Conservation (phyloP, 1,139 yeast species). For the Groenewaldozyma auringiensis region DNA sequence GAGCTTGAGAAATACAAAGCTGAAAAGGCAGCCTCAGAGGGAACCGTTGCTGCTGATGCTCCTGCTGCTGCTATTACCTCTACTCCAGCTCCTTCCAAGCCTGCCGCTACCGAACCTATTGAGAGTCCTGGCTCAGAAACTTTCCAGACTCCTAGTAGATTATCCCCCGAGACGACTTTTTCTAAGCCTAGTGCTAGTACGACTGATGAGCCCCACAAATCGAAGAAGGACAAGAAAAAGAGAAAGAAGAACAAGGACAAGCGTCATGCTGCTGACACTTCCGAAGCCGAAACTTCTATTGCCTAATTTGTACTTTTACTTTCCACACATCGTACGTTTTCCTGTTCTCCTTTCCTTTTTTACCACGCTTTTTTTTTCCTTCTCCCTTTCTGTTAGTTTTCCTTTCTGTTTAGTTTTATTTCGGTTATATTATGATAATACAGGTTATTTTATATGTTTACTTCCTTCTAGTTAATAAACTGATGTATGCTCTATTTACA, state of each 20-base stretch:
- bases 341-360: neutral
- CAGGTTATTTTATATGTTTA: neutral
- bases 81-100: slow-evolving; percentile 10
- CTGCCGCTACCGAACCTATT: slow-evolving; percentile 8
- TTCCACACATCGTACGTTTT: neutral
- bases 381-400: neutral
- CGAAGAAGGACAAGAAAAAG: slow-evolving; percentile 10
- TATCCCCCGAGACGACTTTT: neutral
- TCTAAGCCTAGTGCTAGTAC: slow-evolving; percentile 5
- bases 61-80: slow-evolving; percentile 30
- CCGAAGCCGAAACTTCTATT: neutral
- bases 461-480: slow-evolving; percentile 20
- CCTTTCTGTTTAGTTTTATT: neutral
- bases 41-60: slow-evolving; percentile 25
- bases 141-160: neutral
- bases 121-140: neutral
- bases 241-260: slow-evolving; percentile 20
- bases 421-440: neutral
- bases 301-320: neutral
- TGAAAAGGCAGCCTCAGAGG: slow-evolving; percentile 35
- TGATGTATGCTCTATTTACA: slow-evolving; percentile 33
- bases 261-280: neutral
- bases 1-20: slow-evolving; percentile 58
- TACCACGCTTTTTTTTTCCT: neutral
- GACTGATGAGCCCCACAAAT: slow-evolving; percentile 2